Conservation (phyloP, 108 stramenopile genomes). For the Nitzschia sp. region DNA sequence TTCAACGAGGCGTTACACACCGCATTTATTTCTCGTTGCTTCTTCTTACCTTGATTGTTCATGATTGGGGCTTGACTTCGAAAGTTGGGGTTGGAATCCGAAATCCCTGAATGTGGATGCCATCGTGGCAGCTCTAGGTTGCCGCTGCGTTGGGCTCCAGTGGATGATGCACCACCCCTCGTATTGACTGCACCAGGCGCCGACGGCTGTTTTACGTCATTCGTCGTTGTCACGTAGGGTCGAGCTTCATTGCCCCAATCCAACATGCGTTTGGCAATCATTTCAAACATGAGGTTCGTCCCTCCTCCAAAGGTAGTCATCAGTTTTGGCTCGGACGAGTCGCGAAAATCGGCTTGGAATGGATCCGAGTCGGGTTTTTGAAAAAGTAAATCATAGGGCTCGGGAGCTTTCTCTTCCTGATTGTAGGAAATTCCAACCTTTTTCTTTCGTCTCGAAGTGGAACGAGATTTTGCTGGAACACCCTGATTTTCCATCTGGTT, state of each 20-base stretch:
- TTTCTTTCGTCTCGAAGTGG: not conserved
- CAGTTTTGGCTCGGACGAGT: slow-evolving; percentile 5
- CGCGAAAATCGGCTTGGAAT: slow-evolving; percentile 20
- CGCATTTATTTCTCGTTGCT: too few species aligned
- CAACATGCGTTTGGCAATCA: slow-evolving; percentile 64
- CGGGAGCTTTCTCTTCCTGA: not conserved
- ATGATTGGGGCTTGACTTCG: slow-evolving; percentile 69
- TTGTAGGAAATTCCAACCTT: not conserved
- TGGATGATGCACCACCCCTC: not conserved
- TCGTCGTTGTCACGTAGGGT: slow-evolving; percentile 28
- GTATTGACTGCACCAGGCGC: not conserved
- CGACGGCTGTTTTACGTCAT: not conserved
- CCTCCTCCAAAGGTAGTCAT: slow-evolving; percentile 62
- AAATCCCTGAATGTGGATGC: slow-evolving; percentile 65
- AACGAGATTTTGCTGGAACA: too few species aligned
- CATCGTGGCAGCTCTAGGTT: slow-evolving; percentile 42
- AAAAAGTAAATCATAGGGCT: not conserved
- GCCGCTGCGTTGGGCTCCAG: not conserved
- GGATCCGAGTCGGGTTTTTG: slow-evolving; percentile 14
- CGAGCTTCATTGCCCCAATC: slow-evolving; percentile 46
- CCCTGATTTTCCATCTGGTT: too few species aligned
- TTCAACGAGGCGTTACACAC: too few species aligned
- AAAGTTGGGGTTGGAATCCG: slow-evolving; percentile 72
- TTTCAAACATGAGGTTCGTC: slow-evolving; percentile 68
- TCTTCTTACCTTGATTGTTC: slow-evolving; percentile 54